Conservation (phyloP, 306 rosid genomes). For the Pyrus communis region DNA sequence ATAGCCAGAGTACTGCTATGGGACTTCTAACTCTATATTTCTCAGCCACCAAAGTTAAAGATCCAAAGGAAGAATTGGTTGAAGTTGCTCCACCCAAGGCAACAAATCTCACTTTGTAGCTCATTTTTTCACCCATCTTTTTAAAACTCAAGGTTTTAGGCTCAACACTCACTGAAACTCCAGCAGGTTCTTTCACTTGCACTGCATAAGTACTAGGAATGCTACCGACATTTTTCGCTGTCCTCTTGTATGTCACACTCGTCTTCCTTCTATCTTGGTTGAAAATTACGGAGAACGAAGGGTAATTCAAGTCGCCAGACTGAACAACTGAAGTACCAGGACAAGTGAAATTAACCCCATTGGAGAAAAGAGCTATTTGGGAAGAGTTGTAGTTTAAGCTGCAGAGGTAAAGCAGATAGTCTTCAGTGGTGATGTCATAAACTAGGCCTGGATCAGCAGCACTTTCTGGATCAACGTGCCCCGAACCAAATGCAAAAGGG, state of each 20-base stretch:
- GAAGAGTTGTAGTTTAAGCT: constrained; percentile 49
- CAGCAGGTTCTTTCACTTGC: constrained; percentile 38
- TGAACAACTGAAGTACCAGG: constrained; percentile 16
- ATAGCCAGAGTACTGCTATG: constrained; percentile 50
- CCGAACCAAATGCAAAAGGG: constrained; percentile 62
- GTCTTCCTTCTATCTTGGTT: constrained; percentile 3
- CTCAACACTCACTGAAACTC: constrained; percentile 36
- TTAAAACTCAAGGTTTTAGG: constrained; percentile 36
- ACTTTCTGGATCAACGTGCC: constrained; percentile 61
- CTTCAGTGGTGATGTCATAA: constrained; percentile 43
- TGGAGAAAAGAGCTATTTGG: constrained; percentile 44
- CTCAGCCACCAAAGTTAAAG: constrained; percentile 39
- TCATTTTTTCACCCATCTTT: constrained; percentile 41
- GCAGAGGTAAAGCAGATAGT: constrained; percentile 48
- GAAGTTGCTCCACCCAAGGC: constrained; percentile 19
- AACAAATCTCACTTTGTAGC: constrained; percentile 42
- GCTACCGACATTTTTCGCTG: constrained; percentile 58
- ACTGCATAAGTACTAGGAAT: constrained; percentile 38
- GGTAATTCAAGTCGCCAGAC: constrained; percentile 58
- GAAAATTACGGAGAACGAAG: constrained; percentile 53
- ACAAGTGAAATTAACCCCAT: constrained; percentile 22
- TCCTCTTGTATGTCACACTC: constrained; percentile 40
- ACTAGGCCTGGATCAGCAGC: constrained; percentile 65
- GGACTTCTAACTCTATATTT: constrained; percentile 56
- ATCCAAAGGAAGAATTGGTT: constrained; percentile 40